Conservation (phyloP, 1,139 yeast species). For the Candida buenavistaensis region DNA sequence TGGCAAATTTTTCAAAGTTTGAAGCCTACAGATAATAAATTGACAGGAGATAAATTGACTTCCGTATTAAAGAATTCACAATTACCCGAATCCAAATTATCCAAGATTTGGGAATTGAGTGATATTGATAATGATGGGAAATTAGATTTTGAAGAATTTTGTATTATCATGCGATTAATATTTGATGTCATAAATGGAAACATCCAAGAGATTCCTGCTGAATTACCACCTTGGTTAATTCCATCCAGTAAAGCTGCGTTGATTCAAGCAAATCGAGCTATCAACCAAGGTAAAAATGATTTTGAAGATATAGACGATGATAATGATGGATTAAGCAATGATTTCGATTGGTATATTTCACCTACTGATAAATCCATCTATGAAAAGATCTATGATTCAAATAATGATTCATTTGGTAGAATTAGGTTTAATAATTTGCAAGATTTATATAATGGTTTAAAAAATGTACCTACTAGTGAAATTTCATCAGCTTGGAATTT, state of each 20-base stretch:
- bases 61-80: conserved; percentile 89
- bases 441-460: conserved; percentile 66
- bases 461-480: conserved; percentile 78
- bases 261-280: conserved; percentile 76
- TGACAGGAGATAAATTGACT: conserved; percentile 82
- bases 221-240: conserved; percentile 86
- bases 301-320: conserved; percentile 42
- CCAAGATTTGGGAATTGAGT: conserved; percentile 86
- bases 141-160: conserved; percentile 94
- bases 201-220: conserved; percentile 59
- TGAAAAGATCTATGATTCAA: conserved; percentile 73
- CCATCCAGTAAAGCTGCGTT: conserved; percentile 87
- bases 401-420: conserved; percentile 81
- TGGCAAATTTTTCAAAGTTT: conserved; percentile 96
- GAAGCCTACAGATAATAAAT: conserved; percentile 72
- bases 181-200: conserved; percentile 88
- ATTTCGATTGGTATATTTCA: conserved; percentile 95
- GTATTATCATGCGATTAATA: conserved; percentile 93
- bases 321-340: conserved; percentile 61
- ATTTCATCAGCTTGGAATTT: conserved; percentile 93
- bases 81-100: conserved; percentile 70
- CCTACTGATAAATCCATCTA: conserved; percentile 81
- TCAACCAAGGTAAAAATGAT: conserved; percentile 34
- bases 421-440: conserved; percentile 71
- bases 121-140: conserved; percentile 92